Percentiles rank a stretch among this genome's conserved stretches.
Evolutionary conservation across 2,329 filamentous ascomycete species (phyloP).

Genomic region (Phaeosphaeriaceae sp.): DNA sequence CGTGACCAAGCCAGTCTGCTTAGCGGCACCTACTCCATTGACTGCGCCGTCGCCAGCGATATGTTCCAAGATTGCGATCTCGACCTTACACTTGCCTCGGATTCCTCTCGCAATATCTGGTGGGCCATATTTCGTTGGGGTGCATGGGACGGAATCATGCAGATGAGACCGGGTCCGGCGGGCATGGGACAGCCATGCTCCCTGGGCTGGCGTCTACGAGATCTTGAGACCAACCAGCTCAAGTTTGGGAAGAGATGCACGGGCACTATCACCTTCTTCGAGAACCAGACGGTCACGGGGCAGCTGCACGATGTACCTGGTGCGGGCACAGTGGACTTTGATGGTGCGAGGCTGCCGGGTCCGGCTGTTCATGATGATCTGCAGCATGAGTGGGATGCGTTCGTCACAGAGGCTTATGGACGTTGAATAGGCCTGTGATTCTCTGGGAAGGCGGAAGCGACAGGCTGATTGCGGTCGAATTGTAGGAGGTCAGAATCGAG

Average conservation of each 20-base stretch:
- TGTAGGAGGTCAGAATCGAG: no score
- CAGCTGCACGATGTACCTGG: conserved; percentile 35
- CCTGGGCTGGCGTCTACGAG: conserved; percentile 42
- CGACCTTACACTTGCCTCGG: conserved; percentile 42
- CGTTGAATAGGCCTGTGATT: background rate
- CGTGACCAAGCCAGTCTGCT: conserved; percentile 30
- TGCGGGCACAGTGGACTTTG: conserved; percentile 33
- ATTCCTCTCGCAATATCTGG: conserved; percentile 41
- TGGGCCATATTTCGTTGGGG: conserved; percentile 59
- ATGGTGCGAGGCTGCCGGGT: conserved; percentile 29
- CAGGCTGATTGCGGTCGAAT: background rate
- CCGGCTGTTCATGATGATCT: conserved; percentile 28
- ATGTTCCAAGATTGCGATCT: conserved; percentile 36
- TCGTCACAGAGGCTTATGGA: conserved; percentile 36
- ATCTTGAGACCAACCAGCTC: conserved; percentile 28
- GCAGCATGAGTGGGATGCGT: conserved; percentile 34
- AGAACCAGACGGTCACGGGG: conserved; percentile 20
- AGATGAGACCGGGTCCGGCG: conserved; percentile 36
- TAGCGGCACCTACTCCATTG: conserved; percentile 56
- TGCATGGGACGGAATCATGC: conserved; percentile 52
- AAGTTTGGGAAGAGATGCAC: conserved; percentile 43
- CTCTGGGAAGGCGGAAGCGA: background rate
- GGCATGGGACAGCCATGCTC: conserved; percentile 8
- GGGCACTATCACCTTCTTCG: conserved; percentile 41
- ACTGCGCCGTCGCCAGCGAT: conserved; percentile 27